Conservation (phyloP, 139 green algal genomes). For the Tetratostichococcus sp. region DNA sequence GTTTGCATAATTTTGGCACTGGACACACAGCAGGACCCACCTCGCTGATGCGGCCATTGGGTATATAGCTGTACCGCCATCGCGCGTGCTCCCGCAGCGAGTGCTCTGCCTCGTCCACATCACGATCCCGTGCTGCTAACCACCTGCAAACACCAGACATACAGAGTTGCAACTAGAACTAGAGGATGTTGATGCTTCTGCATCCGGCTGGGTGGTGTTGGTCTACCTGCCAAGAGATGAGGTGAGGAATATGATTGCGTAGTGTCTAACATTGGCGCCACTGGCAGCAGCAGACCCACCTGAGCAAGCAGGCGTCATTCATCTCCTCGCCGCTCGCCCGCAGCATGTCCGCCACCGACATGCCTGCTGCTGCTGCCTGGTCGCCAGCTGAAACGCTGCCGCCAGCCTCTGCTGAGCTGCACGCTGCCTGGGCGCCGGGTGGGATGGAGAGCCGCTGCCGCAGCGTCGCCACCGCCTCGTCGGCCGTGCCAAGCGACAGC, state of each 20-base stretch:
- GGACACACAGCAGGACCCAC: neutral
- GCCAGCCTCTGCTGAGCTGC: no score
- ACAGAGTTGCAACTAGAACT: no score
- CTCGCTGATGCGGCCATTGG: conserved; percentile 19
- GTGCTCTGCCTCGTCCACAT: conserved; percentile 17
- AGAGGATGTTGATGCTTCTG: no score
- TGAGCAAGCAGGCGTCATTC: neutral
- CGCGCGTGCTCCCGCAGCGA: conserved; percentile 22
- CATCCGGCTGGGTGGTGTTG: no score
- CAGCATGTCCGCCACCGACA: neutral
- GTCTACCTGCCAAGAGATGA: no score
- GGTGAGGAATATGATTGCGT: no score
- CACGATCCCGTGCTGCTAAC: conserved; percentile 19
- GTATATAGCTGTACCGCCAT: conserved; percentile 25
- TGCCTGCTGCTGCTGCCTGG: neutral
- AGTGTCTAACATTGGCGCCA: no score
- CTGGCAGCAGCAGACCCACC: neutral
- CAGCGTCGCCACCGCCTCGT: neutral
- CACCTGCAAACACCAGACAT: conserved; percentile 23
- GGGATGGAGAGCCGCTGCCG: neutral
- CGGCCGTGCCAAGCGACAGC: neutral
- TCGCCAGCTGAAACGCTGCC: neutral
- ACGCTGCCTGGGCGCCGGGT: no score
- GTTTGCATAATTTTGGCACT: no score
- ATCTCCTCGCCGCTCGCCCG: neutral